A percentile compares a stretch with the other conserved stretches of the same genome.
These are phyloP conservation scores for Thuidium tamariscinum DNA, from an alignment of 225 moss, liverwort and hornwort genomes.

Conservation along the genomic window DNA sequence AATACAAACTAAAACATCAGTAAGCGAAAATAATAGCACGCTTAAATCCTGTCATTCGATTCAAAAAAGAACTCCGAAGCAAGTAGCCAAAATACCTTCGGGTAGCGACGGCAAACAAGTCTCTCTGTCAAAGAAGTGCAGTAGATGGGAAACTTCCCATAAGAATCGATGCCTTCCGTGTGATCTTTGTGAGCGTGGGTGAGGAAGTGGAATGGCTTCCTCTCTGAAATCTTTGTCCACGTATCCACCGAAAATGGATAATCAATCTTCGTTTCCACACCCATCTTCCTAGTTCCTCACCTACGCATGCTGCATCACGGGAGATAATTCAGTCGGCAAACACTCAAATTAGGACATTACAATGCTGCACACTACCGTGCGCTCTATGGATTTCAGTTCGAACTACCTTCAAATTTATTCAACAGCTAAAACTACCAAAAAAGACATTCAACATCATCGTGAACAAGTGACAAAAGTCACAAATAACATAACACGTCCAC, in stretches of 20 bases:
- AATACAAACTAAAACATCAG: not conserved
- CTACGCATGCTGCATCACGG: not conserved
- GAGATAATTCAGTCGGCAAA: not conserved
- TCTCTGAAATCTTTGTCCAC: conserved; percentile 46
- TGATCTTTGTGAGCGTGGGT: conserved; percentile 91
- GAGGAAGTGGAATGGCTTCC: conserved; percentile 56
- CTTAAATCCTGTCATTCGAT: not conserved
- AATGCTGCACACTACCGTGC: not conserved
- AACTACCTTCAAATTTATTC: not conserved
- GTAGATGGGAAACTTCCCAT: conserved; percentile 36
- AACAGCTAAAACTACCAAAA: not conserved
- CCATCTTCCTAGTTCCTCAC: conserved; percentile 18
- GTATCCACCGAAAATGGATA: conserved; percentile 83
- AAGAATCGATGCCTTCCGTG: conserved; percentile 44
- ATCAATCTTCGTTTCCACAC: conserved; percentile 46
- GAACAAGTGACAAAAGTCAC: not conserved
- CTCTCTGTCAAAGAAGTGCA: conserved; percentile 43
- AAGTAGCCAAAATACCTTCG: conserved; percentile 26
- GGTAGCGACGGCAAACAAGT: conserved; percentile 49
- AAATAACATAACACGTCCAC: not conserved
- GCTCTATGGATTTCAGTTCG: not conserved
- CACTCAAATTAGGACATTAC: not conserved
- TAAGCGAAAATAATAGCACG: not conserved
- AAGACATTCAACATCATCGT: not conserved
- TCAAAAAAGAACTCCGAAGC: not conserved